phyloP scores from a whole-genome alignment of 345 rosid genomes.

The Corymbia maculata region DNA sequence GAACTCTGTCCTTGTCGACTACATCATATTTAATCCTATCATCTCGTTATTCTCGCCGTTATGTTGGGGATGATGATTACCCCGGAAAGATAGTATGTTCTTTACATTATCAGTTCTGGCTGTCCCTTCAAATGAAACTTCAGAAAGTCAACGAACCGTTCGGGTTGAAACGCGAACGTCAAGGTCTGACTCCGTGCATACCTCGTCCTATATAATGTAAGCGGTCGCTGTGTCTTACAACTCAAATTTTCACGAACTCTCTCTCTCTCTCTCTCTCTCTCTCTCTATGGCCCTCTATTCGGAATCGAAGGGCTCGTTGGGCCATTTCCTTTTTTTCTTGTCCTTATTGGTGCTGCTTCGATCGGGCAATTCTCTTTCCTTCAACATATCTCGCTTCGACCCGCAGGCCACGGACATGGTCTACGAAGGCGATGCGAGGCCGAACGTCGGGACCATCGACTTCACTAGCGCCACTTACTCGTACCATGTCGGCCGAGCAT shows the following conservation, averaged over 20 bases:
- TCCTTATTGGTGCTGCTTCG: neutral
- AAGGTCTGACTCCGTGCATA: neutral
- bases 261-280: neutral
- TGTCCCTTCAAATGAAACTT: neutral
- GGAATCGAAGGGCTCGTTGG: neutral
- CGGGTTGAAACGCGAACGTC: neutral
- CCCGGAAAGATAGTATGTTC: neutral
- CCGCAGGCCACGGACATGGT: neutral
- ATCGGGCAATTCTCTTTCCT: constrained; percentile 1
- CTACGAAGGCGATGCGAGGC: constrained; percentile 24
- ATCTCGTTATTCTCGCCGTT: neutral
- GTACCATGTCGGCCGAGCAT: constrained; percentile 16
- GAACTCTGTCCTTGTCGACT: neutral
- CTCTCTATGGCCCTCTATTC: neutral
- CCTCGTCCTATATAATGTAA: neutral
- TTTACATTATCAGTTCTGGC: neutral
- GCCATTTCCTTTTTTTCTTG: neutral
- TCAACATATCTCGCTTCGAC: constrained; percentile 7
- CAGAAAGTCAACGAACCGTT: neutral
- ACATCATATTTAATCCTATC: neutral
- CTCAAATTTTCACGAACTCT: neutral
- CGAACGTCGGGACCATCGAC: constrained; percentile 13
- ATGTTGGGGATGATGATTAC: neutral
- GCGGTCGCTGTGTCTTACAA: neutral
- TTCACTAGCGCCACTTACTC: constrained; percentile 4